Conservation (phyloP, 139 green algal genomes). For the Ettlia oleoabundans region DNA sequence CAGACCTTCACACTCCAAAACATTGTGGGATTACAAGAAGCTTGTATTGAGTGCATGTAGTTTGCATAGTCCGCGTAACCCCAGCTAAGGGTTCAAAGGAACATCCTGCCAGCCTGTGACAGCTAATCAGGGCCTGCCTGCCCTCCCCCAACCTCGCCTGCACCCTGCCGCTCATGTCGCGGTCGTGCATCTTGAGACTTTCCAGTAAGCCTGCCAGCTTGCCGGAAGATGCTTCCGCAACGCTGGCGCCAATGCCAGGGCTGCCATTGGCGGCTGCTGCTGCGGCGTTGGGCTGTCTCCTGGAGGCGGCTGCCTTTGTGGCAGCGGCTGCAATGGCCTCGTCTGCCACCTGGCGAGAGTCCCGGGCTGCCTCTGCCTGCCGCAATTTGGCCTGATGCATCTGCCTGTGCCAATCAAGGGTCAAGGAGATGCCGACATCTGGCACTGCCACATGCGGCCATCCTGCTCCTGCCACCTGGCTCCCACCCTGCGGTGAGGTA, state of each 20-base stretch:
- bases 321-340: constrained; percentile 6
- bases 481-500: background rate
- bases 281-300: background rate
- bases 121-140: too few relatives aligned
- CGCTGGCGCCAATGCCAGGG: background rate
- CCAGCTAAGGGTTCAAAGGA: too few relatives aligned
- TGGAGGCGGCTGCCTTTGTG: background rate
- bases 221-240: background rate
- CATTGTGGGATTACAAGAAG: too few relatives aligned
- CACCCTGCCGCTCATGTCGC: constrained; percentile 11
- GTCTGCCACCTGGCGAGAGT: background rate
- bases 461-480: background rate
- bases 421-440: background rate
- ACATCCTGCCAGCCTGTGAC: too few relatives aligned
- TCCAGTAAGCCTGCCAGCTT: constrained; percentile 1
- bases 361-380: background rate
- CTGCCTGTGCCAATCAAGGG: constrained; percentile 10
- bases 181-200: background rate
- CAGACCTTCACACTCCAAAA: too few relatives aligned
- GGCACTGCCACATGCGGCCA: background rate
- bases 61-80: too few relatives aligned
- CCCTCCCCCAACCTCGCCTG: too few relatives aligned
- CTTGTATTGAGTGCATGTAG: too few relatives aligned
- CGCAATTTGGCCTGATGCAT: background rate
- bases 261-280: background rate